These are phyloP conservation scores for Neonectria ditissima DNA, from an alignment of 2,329 filamentous ascomycete species.

Conservation along the genomic window DNA sequence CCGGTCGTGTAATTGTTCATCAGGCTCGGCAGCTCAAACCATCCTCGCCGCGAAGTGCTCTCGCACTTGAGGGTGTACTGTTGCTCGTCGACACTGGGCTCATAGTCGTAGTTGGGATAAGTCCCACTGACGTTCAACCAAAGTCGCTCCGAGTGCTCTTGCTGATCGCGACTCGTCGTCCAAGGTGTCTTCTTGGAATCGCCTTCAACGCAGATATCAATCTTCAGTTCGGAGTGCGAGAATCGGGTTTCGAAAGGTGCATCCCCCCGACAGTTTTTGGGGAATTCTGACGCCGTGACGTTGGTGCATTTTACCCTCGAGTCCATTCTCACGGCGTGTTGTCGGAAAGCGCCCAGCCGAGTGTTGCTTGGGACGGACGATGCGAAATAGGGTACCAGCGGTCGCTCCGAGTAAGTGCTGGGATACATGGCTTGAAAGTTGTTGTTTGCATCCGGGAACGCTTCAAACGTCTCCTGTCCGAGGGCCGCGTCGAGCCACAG, in stretches of 20 bases:
- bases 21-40: constrained; percentile 29
- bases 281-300: background rate
- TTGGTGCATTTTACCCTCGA: constrained; percentile 3
- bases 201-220: constrained; percentile 25
- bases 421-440: no score
- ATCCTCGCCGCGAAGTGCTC: constrained; percentile 30
- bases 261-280: background rate
- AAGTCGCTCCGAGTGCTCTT: constrained; percentile 20
- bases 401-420: no score
- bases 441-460: background rate
- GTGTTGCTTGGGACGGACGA: constrained; percentile 21
- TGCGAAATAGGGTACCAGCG: constrained; percentile 12
- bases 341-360: constrained; percentile 14
- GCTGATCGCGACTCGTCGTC: constrained; percentile 23
- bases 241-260: constrained; percentile 7
- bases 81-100: no score
- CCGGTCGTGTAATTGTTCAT: constrained; percentile 11
- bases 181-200: constrained; percentile 10
- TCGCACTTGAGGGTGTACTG: constrained; percentile 20
- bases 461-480: no score
- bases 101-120: no score
- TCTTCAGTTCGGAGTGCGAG: background rate
- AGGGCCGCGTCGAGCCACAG: constrained; percentile 10
- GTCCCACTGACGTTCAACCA: constrained; percentile 12
- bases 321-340: constrained; percentile 28